Evolutionary conservation across 2,329 filamentous ascomycete genomes (phyloP).

Genomic region (Penicillium digitatum): DNA sequence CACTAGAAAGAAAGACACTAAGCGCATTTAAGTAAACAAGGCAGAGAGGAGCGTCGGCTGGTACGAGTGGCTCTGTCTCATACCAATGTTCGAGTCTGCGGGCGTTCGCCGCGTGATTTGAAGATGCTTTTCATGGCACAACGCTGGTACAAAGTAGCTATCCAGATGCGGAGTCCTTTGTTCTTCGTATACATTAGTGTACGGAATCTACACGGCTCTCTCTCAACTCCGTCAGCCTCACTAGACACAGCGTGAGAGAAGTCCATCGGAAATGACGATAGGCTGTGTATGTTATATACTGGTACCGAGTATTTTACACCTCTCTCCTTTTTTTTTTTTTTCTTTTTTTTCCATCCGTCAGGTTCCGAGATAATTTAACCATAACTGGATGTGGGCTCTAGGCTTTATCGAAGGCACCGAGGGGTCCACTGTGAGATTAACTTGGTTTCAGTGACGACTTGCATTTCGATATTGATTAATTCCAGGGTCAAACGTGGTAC

Average conservation of each 20-base stretch:
- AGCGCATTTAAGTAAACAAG: conserved; percentile 18
- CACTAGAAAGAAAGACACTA: background rate
- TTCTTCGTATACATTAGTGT: no score
- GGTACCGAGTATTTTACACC: background rate
- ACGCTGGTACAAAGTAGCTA: no score
- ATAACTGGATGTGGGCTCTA: background rate
- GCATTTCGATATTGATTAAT: background rate
- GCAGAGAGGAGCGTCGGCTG: conserved; percentile 13
- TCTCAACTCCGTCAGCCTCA: background rate
- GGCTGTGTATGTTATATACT: no score
- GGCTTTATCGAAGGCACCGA: background rate
- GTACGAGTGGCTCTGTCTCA: background rate
- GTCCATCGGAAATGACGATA: background rate
- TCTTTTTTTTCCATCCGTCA: background rate
- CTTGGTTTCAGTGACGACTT: background rate
- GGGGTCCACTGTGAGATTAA: background rate
- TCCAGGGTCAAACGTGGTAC: background rate
- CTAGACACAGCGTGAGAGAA: background rate
- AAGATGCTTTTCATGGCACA: background rate
- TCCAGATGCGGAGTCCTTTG: no score
- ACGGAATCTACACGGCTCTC: background rate
- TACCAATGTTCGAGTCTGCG: background rate
- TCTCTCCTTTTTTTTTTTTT: background rate
- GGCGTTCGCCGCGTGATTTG: background rate
- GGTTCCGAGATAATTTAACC: background rate